phyloP scores from a whole-genome alignment of 805 yeast species.

The Wickerhamomyces strasburgensis region DNA sequence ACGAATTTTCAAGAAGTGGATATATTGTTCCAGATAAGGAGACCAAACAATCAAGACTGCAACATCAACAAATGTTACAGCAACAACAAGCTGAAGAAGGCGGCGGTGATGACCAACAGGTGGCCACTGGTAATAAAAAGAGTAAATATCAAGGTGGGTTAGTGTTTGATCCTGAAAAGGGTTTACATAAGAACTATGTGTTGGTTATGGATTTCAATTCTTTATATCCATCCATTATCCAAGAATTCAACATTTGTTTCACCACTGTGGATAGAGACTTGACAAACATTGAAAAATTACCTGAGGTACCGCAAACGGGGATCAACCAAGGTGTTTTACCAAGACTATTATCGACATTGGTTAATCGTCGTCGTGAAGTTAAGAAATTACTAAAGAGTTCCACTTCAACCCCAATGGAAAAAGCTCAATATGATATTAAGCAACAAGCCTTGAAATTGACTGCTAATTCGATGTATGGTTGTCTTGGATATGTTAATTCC shows the following conservation, averaged over 20 bases:
- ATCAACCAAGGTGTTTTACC: slow-evolving; percentile 80
- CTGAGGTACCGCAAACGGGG: slow-evolving; percentile 58
- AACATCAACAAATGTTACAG: slow-evolving; percentile 25
- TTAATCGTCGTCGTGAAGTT: slow-evolving; percentile 88
- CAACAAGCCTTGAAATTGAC: slow-evolving; percentile 95
- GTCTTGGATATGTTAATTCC: slow-evolving; percentile 87
- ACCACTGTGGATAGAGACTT: slow-evolving; percentile 79
- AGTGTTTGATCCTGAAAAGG: slow-evolving; percentile 95
- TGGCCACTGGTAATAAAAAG: slow-evolving; percentile 51
- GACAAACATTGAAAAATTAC: slow-evolving; percentile 56
- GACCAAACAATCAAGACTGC: slow-evolving; percentile 33
- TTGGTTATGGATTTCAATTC: slow-evolving; percentile 98
- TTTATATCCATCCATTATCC: slow-evolving; percentile 93
- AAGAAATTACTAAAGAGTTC: slow-evolving; percentile 79
- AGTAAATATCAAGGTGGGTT: slow-evolving; percentile 88
- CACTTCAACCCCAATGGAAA: slow-evolving; percentile 54
- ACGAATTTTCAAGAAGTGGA: slow-evolving; percentile 78
- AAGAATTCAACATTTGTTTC: slow-evolving; percentile 94
- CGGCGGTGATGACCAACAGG: slow-evolving; percentile 33
- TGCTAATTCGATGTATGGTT: slow-evolving; percentile 99
- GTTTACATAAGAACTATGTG: slow-evolving; percentile 81
- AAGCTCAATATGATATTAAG: slow-evolving; percentile 85
- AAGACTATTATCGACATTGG: slow-evolving; percentile 72
- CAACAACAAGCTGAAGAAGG: slow-evolving; percentile 24
- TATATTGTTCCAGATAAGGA: slow-evolving; percentile 88